Evolutionary conservation across 257 asterid genomes (phyloP), one percentile per base, ranked within the genome.

Genomic region (Striga asiatica): DNA sequence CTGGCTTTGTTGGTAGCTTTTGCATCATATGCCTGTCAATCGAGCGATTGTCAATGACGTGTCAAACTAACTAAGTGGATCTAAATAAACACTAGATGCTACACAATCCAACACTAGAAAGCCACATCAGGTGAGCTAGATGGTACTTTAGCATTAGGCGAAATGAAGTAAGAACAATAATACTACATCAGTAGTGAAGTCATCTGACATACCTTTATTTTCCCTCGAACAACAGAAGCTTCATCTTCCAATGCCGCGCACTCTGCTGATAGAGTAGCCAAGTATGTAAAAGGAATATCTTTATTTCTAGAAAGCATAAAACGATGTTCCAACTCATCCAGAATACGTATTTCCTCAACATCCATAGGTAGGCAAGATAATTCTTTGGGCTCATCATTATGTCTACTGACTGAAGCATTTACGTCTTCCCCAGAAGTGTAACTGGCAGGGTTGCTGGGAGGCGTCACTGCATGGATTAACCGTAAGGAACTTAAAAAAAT

Each of bases 221-320:
- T 84, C 48, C 97, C 99, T 42, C 78, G 79, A 46, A 88, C 79
- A 39, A 59, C 49, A 11, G 73, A 38, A 65, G 69, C 61, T 24
- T 62, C 74, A 53, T 61, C 83, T 41, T 66, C 67, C 42, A 56
- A 61, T 41, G 80, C 76, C 39, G 68, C 74, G 60, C 66, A 61
- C 72, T 84, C 82, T 52, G 88, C 80, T 3, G 85, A 84, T 69
- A 92, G 59, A 67, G 81, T 83, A 47, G 95, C 93, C 82, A 92
- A 69, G 83, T 92, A 92, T 27, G 91, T 81, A 66, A 88, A 92
- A 50, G 99, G 99, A 34, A 54, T 54, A 69, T 82, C 86, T 18
- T 78, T 69, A 46, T 76, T 86, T 63, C 78, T 68, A 14, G 71
- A 64, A 65, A 67, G 77, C 29, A 83, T 54, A 57, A 52, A 75